phyloP scores from a whole-genome alignment of 257 asterid genomes.

The Capsicum pubescens region DNA sequence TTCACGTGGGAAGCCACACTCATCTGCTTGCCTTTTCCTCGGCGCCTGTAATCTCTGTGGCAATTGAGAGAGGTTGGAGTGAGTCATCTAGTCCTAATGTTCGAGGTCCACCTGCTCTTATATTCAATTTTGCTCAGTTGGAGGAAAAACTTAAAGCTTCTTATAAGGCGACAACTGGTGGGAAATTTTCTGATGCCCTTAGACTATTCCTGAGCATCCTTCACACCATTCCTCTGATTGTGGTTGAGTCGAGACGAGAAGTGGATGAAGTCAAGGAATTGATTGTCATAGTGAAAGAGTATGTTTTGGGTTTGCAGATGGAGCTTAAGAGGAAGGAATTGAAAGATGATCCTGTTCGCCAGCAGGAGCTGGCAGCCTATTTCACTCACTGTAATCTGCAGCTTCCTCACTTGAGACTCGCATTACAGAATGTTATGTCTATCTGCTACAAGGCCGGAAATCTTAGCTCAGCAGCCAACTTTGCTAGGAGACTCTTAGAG shows the following conservation, averaged over 20 bases:
- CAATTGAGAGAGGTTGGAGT: conserved; percentile 85
- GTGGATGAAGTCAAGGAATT: conserved; percentile 88
- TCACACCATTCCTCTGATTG: conserved; percentile 73
- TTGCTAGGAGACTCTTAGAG: conserved; percentile 80
- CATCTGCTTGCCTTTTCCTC: conserved; percentile 74
- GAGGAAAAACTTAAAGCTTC: conserved; percentile 82
- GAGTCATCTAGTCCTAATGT: conserved; percentile 73
- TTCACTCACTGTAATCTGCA: conserved; percentile 90
- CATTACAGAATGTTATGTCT: conserved; percentile 66
- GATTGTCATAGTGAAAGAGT: conserved; percentile 67
- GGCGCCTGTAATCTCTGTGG: conserved; percentile 65
- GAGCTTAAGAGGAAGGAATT: conserved; percentile 83
- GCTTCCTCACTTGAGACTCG: conserved; percentile 77
- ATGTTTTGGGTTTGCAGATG: conserved; percentile 75
- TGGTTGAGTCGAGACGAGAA: conserved; percentile 78
- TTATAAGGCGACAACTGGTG: conserved; percentile 74
- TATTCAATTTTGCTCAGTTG: conserved; percentile 65
- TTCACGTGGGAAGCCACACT: conserved; percentile 81
- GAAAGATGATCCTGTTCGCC: conserved; percentile 70
- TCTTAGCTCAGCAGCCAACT: conserved; percentile 72
- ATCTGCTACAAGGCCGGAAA: conserved; percentile 66
- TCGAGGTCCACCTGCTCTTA: conserved; percentile 80
- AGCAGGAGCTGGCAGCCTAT: conserved; percentile 91
- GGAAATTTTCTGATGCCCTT: conserved; percentile 79
- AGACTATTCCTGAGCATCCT: conserved; percentile 61